Base-by-base conservation (phyloP, 2,329 filamentous ascomycete species). In the Huntiella decipiens region DNA sequence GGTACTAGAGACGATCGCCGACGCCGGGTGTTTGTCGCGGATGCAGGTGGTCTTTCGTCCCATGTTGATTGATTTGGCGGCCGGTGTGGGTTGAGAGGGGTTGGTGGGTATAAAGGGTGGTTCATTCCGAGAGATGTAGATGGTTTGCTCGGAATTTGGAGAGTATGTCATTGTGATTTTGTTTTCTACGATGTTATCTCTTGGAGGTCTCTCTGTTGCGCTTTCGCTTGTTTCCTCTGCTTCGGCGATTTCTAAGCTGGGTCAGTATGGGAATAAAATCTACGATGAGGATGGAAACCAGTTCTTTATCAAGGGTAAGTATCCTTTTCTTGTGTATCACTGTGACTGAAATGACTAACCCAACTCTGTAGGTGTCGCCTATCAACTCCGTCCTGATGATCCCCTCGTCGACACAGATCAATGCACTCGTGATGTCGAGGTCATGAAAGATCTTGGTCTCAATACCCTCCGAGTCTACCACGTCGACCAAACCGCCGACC, bases 401-500 rank as follows among this genome's bases (percentile, higher is more conserved):
- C 86, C 85, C 42, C 72, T 93, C 51, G 63, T 82, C 53, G 73
- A 91, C 58, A 70, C 72, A 36, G 73, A 73, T 41, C 86, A 93
- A 65, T 92, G 84, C 65, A 61, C 70, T 54, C 74, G 76, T 53
- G 86, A 94, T 63, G 78, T 79, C 37, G 59, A 65, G 12, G 68
- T 87, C 56, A 92, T 93, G 82, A 71, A 82, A 59, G 74, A 77
- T 13, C 66, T 94, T 45, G 84, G 83, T 51, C 74, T 81, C 58
- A 93, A 93, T 59, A 71, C 80, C 28, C 85, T 93, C 56, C 82
- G 86, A 48, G 81, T 91, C 49, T 94, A 94, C 61, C 84, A 93
- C 57, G 83, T 94, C 51, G 79, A 92, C 55, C 65, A 82, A 2
- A 59, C 62, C 2, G 74, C 64, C 31, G 66, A 88, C 58, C 87